Conservation (phyloP, 352 stramenopile species). For the Globisporangium spiculum region DNA sequence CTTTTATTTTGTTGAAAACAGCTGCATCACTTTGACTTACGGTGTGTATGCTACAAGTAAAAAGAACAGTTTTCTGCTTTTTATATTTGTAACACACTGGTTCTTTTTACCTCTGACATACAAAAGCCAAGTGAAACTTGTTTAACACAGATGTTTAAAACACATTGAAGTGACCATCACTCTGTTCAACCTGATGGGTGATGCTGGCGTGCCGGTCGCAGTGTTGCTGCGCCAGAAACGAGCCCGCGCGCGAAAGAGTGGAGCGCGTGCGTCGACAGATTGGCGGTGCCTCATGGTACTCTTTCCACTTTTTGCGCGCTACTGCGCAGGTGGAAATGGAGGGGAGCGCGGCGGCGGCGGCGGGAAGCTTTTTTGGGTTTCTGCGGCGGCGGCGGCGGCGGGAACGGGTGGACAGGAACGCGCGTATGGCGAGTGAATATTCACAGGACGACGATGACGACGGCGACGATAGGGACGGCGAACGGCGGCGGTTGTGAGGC, state of each 20-base stretch:
- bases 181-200: neutral
- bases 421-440: neutral
- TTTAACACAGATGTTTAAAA: neutral
- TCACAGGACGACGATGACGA: neutral
- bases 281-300: conserved; percentile 33
- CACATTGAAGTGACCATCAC: conserved; percentile 5
- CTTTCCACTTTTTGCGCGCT: conserved; percentile 69
- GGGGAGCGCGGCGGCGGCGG: neutral
- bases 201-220: conserved; percentile 3
- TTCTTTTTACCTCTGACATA: neutral
- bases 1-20: conserved; percentile 2
- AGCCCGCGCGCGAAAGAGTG: conserved; percentile 34
- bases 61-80: neutral
- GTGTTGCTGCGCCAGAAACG: neutral
- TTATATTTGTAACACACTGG: neutral
- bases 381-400: neutral
- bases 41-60: neutral
- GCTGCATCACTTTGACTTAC: neutral
- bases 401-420: conserved; percentile 3
- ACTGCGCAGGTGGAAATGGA: conserved; percentile 31
- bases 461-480: neutral
- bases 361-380: neutral
- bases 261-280: conserved; percentile 45
- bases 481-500: neutral
- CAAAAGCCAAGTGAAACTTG: neutral